Conservation (phyloP, 176 grass and related monocot genomes). For the Hordeum marinum region DNA sequence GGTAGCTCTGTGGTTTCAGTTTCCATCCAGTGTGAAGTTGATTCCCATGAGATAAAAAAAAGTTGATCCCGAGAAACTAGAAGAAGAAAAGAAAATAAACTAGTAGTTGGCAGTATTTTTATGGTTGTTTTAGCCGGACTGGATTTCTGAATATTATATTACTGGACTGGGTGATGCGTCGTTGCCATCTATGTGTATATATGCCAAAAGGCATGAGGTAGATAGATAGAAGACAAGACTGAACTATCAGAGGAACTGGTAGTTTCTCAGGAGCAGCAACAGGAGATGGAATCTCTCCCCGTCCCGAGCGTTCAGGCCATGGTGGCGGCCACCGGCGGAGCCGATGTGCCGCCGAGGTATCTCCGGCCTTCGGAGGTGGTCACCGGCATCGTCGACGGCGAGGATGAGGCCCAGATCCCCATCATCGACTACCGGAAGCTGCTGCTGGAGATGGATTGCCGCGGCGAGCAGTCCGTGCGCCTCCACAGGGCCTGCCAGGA, state of each 20-base stretch:
- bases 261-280: neutral
- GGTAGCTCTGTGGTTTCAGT: neutral
- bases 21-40: neutral
- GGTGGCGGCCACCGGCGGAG: neutral
- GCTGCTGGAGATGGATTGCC: neutral
- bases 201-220: neutral
- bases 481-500: constrained; percentile 45
- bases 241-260: neutral
- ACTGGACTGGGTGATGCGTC: neutral
- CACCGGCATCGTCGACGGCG: neutral
- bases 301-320: constrained; percentile 41
- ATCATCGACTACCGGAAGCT: constrained; percentile 21
- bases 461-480: constrained; percentile 9
- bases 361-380: neutral
- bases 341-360: constrained; percentile 22
- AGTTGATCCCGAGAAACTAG: neutral
- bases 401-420: constrained; percentile 12
- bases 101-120: neutral
- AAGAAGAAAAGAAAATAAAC: neutral
- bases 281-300: constrained; percentile 31
- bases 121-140: neutral
- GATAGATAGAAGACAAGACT: neutral
- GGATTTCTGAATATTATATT: neutral
- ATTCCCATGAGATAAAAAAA: neutral
- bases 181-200: neutral